Percentiles rank a stretch among this genome's conserved stretches.
These are phyloP conservation scores for Arxiozyma heterogenica DNA, from an alignment of 1,139 yeast genomes.

Conservation along the genomic window DNA sequence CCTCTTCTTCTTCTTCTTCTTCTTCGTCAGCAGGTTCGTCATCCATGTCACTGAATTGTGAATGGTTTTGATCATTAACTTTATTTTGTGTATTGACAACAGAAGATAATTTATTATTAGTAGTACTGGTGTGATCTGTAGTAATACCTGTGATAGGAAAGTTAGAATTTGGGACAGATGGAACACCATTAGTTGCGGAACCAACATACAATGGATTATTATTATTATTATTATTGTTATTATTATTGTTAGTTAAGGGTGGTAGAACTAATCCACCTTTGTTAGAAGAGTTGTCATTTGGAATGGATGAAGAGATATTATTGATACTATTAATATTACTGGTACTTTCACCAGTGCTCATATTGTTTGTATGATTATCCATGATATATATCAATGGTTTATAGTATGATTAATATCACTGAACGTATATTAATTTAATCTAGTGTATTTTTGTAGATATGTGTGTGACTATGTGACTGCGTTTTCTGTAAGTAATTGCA, in stretches of 20 bases:
- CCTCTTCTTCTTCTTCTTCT: constrained; percentile 1
- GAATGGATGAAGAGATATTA: background rate
- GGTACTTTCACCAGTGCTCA: background rate
- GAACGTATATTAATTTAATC: too few species aligned
- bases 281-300: background rate
- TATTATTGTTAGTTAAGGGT: background rate
- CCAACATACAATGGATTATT: background rate
- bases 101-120: background rate
- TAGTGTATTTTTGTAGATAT: too few species aligned
- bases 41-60: constrained; percentile 2
- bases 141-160: background rate
- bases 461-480: too few species aligned
- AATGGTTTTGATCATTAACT: background rate
- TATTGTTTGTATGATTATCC: background rate
- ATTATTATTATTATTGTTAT: background rate
- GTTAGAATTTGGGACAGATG: background rate
- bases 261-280: constrained; percentile 3
- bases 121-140: background rate
- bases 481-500: too few species aligned
- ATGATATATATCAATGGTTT: too few species aligned
- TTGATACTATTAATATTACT: background rate
- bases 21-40: too few species aligned
- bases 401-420: too few species aligned
- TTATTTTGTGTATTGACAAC: background rate
- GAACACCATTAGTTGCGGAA: background rate